Conservation (phyloP, 2,329 filamentous ascomycete genomes). For the Aspergillus sojae region DNA sequence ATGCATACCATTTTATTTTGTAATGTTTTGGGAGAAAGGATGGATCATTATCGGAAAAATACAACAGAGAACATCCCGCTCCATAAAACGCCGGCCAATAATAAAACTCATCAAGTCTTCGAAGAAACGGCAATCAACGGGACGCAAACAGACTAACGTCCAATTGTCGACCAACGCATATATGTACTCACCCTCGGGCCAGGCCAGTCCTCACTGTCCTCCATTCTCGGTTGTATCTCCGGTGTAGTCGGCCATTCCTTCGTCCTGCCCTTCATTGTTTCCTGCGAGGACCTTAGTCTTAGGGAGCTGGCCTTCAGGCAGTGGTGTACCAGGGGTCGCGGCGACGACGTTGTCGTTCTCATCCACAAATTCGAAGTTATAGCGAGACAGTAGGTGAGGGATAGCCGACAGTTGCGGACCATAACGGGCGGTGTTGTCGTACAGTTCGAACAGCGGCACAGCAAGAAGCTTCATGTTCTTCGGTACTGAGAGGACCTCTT, state of each 20-base stretch:
- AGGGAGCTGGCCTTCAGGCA: constrained; percentile 60
- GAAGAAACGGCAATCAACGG: neutral
- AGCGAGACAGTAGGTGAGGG: constrained; percentile 88
- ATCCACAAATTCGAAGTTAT: constrained; percentile 97
- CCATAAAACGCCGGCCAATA: constrained; percentile 16
- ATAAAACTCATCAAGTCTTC: constrained; percentile 10
- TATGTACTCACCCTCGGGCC: neutral
- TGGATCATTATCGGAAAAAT: constrained; percentile 2
- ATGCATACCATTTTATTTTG: constrained; percentile 2
- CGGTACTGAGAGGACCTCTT: constrained; percentile 91
- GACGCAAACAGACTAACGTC: neutral
- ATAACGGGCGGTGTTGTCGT: constrained; percentile 94
- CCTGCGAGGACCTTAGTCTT: constrained; percentile 68
- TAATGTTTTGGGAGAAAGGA: constrained; percentile 1
- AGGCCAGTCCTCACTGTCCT: constrained; percentile 17
- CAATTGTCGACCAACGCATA: neutral
- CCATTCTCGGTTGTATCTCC: constrained; percentile 27
- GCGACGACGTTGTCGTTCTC: constrained; percentile 87
- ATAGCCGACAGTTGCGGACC: constrained; percentile 96
- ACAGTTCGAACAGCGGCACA: constrained; percentile 94
- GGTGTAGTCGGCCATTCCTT: constrained; percentile 39
- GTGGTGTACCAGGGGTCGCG: constrained; percentile 73
- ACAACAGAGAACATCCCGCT: constrained; percentile 12
- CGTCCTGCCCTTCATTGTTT: constrained; percentile 36
- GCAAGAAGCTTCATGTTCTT: constrained; percentile 99